Percentiles rank a stretch among this genome's conserved stretches.
phyloP scores from a whole-genome alignment of 306 rosid genomes.

The Citrullus colocynthis region DNA sequence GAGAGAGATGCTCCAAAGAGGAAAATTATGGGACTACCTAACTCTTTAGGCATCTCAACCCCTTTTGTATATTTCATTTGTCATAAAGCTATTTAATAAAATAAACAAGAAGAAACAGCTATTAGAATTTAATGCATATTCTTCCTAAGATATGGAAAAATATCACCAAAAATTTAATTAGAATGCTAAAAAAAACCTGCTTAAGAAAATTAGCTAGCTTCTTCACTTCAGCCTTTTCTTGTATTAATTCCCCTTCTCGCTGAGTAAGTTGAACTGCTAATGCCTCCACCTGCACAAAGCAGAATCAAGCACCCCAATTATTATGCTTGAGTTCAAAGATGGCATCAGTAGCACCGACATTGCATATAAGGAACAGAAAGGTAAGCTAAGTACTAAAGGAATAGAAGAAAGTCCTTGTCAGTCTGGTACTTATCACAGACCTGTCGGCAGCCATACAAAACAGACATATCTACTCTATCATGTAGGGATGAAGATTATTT shows the following conservation, averaged over 20 bases:
- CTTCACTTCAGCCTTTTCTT: conserved; percentile 94
- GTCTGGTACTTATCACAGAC: not conserved
- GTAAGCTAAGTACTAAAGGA: not conserved
- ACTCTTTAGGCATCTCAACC: not conserved
- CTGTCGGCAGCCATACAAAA: not conserved
- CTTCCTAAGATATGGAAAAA: not conserved
- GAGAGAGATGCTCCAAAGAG: not conserved
- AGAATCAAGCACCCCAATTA: conserved; percentile 2
- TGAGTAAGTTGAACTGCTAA: conserved; percentile 84
- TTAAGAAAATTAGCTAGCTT: conserved; percentile 89
- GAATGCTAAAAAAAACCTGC: conserved; percentile 42
- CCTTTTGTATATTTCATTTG: not conserved
- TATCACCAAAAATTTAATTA: not conserved
- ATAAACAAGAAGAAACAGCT: not conserved
- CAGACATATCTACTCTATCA: not conserved
- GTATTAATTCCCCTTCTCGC: conserved; percentile 53
- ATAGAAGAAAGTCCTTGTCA: not conserved
- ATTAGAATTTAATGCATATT: not conserved
- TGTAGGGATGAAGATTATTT: not conserved
- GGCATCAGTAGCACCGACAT: not conserved
- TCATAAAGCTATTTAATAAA: not conserved
- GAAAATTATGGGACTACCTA: not conserved
- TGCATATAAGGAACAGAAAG: not conserved
- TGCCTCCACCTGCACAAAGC: conserved; percentile 46
- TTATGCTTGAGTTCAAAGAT: not conserved